A percentile compares a stretch with the other conserved stretches of the same genome.
These are phyloP conservation scores for Colletotrichum magnum DNA, from an alignment of 2,329 filamentous ascomycete genomes.

Conservation along the genomic window DNA sequence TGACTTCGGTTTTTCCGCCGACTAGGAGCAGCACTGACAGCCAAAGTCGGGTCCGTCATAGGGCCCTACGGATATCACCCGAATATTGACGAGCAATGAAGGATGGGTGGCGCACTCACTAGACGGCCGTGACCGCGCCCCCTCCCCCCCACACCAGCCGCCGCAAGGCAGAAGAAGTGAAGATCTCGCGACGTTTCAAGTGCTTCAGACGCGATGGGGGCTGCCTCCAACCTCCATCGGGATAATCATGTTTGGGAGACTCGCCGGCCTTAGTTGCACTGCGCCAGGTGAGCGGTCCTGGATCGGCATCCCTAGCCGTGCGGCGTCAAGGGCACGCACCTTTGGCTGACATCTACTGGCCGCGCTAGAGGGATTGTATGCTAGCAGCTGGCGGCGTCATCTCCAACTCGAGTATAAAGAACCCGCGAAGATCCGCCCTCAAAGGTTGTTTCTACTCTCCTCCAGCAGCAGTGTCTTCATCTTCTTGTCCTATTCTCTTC, in stretches of 20 bases:
- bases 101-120: neutral
- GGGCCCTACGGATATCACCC: slow-evolving; percentile 3
- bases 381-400: neutral
- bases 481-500: slow-evolving; percentile 12
- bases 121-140: neutral
- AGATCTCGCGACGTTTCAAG: slow-evolving; percentile 37
- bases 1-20: neutral
- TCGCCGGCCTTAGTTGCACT: neutral
- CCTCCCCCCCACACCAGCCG: slow-evolving; percentile 3
- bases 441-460: no score
- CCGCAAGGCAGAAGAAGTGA: slow-evolving; percentile 7
- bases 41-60: neutral
- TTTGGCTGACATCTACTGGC: slow-evolving; percentile 1
- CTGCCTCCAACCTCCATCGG: slow-evolving; percentile 2
- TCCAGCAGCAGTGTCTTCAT: slow-evolving; percentile 10
- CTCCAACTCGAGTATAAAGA: slow-evolving; percentile 26
- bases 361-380: neutral
- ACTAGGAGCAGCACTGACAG: neutral
- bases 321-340: neutral
- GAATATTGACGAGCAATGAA: neutral
- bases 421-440: neutral
- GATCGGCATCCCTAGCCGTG: slow-evolving; percentile 10
- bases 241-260: neutral
- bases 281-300: neutral
- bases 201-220: slow-evolving; percentile 18